Base-by-base conservation (phyloP, 2,329 filamentous ascomycete species). In the Diaporthe humulicola region DNA sequence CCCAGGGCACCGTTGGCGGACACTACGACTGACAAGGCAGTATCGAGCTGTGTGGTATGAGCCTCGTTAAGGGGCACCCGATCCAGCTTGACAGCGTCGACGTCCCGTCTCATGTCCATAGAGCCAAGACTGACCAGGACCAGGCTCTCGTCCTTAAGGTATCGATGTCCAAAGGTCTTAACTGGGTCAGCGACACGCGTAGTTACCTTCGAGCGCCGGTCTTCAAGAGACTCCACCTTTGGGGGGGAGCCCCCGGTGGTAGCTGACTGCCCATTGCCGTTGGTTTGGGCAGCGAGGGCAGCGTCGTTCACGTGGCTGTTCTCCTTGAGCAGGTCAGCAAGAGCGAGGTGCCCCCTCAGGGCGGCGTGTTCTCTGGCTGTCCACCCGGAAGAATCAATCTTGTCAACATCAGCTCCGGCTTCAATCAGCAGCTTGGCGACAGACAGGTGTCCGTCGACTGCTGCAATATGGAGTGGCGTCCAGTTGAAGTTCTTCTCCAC, bases 111-210 rank as follows among this genome's bases (percentile, higher is more conserved):
- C 85, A 94, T 94, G 81, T 99, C 97, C 94, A 98, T 98, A 0
- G 95, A 96, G 0, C 97, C 97, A 12, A 99, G 87, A 80, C 95
- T 98, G 79, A 99, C 96, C 66, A 98, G 88, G 5, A 99, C 91
- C 87, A 99, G 92, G 77, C 94, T 94, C 80, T 98, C 93, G 70
- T 97, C 91, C 25, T 92, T 97, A 69, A 99, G 89, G 84, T 98
- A 99, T 71, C 96, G 92, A 87, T 99, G 97, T 73, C 97, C 97
- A 83, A 98, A 99, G 1, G 95, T 94, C 84, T 98, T 98, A 77
- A 98, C 90, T 7, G 96, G 93, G 77, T 98, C 95, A 3, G 92
- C 87, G 9, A 88, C 85, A 69, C 91, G 88, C 8, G 87, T 83
- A 28, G 82, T 79, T 71, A 86, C 82, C 79, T 89, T 86, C 66